A percentile compares a stretch with the other conserved stretches of the same genome.
phyloP scores from a whole-genome alignment of 2,329 filamentous ascomycete species.

The Stachybotrys chlorohalonatus region DNA sequence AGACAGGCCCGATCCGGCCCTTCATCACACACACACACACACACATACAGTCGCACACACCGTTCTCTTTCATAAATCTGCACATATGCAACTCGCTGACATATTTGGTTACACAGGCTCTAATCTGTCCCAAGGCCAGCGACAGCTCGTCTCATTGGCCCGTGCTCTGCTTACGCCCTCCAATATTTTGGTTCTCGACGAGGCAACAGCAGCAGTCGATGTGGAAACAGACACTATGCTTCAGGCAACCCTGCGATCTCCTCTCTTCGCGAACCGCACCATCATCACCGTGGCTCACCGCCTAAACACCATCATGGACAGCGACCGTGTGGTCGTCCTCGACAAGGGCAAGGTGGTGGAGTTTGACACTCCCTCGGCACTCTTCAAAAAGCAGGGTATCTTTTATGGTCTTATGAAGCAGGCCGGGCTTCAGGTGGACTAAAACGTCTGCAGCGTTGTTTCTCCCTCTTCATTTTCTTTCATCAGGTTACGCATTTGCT shows the following conservation, averaged over 20 bases:
- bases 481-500: background rate
- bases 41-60: background rate
- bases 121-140: conserved; percentile 90
- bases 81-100: conserved; percentile 1
- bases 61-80: background rate
- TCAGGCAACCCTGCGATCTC: conserved; percentile 53
- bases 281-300: conserved; percentile 98
- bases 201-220: conserved; percentile 77
- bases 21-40: no score
- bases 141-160: conserved; percentile 87
- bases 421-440: conserved; percentile 56
- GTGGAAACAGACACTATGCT: conserved; percentile 60
- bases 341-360: conserved; percentile 86
- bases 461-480: background rate
- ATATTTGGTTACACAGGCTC: conserved; percentile 50
- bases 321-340: conserved; percentile 85
- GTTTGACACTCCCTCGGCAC: conserved; percentile 75
- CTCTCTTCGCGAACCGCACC: conserved; percentile 77
- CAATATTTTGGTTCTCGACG: conserved; percentile 94
- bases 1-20: no score
- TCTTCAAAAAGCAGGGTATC: conserved; percentile 65
- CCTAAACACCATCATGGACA: conserved; percentile 91
- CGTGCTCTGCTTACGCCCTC: conserved; percentile 89
- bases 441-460: background rate
- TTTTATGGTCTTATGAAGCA: conserved; percentile 92